Base-by-base conservation (phyloP, 805 yeast genomes). In the Pichia sporocuriosa region DNA sequence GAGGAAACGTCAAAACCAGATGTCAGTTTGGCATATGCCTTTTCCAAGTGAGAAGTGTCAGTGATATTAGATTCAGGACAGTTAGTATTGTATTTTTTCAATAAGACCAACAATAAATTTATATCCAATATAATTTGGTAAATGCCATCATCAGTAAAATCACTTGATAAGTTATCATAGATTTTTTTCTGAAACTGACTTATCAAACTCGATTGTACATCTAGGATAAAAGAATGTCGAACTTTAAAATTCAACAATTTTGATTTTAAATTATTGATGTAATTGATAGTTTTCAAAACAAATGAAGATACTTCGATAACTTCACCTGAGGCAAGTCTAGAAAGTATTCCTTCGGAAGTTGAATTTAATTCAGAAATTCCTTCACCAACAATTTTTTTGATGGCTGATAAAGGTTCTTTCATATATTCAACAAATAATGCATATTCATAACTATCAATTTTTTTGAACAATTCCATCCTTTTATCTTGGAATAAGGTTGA, bases 391-490 rank as follows among this genome's bases (percentile, higher is more conserved):
- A 68, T 69, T 35, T 57, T 66, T 3, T 65, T 62, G 31, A 73
- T 43, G 40, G 60, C 49, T 12, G 64, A 50, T 48, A 75, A 68
- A 56, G 77, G 71, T 37, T 69, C 71, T 6, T 69, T 66, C 37
- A 77, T 61, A 49, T 71, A 81, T 17, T 71, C 69, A 12, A 70
- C 72, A 49, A 79, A 78, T 5, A 82, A 63, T 1, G 73, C 70
- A 11, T 64, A 56, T 46, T 79, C 83, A 57, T 75, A 64, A 40
- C 68, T 67, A 16, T 67, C 69, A 40, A 79, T 51, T 4, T 69
- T 59, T 7, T 62, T 56, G 43, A 67, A 70, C 2, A 79, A 55
- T n/a, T 70, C 68, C 22, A 72, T 50, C 13, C 70, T 62, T 21
- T 68, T 64, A 6, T 66, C 63, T 8, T 28, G 4, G 6, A 67